Conservation (phyloP, 768 basidiomycete genomes). For the Lactarius evosmus region DNA sequence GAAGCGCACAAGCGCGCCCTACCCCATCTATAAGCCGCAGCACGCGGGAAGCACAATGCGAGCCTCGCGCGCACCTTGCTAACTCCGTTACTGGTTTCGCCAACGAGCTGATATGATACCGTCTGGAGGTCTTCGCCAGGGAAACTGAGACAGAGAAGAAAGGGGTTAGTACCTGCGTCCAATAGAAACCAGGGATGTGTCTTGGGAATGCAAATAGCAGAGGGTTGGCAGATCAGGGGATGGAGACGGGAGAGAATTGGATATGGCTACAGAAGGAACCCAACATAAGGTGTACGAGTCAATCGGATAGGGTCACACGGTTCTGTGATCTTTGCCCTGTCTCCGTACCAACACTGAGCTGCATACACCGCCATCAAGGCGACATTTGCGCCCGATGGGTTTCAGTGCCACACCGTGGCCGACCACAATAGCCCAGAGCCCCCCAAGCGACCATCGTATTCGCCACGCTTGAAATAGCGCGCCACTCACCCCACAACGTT, state of each 20-base stretch:
- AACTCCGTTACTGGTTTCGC: constrained; percentile 46
- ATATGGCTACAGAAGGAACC: neutral
- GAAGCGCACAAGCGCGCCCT: constrained; percentile 87
- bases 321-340: neutral
- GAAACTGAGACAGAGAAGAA: constrained; percentile 19
- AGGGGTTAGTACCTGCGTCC: neutral
- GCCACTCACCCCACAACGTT: constrained; percentile 38
- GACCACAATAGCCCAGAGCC: neutral
- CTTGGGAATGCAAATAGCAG: neutral
- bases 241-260: neutral
- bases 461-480: neutral
- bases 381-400: neutral
- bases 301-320: neutral
- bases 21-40: neutral
- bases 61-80: constrained; percentile 47
- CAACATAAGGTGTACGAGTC: too few relatives aligned
- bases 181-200: neutral
- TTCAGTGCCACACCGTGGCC: neutral
- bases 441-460: constrained; percentile 3
- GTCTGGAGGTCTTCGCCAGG: constrained; percentile 49
- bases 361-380: neutral
- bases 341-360: neutral
- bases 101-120: constrained; percentile 60
- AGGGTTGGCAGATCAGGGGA: neutral
- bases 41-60: neutral